phyloP scores from a whole-genome alignment of 352 stramenopile genomes.

The Phytopythium delawarense region DNA sequence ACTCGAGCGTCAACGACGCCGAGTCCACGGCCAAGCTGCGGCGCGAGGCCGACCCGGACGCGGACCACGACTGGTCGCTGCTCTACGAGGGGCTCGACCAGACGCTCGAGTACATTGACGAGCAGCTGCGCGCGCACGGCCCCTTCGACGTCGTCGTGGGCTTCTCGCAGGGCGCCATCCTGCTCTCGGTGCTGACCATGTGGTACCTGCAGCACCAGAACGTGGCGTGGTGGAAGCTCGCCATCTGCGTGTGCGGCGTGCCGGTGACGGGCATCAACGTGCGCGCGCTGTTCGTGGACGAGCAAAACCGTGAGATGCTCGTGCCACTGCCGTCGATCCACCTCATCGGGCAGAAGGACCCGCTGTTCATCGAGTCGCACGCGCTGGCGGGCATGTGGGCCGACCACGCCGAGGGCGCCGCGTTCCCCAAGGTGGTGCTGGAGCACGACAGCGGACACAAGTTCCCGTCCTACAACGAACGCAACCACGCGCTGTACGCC shows the following conservation, averaged over 20 bases:
- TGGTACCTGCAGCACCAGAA: conserved; percentile 35
- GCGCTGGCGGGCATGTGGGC: conserved; percentile 36
- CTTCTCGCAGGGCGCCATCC: conserved; percentile 72
- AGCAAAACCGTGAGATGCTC: conserved; percentile 23
- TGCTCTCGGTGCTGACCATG: conserved; percentile 61
- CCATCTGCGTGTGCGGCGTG: conserved; percentile 41
- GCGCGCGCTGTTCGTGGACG: conserved; percentile 35
- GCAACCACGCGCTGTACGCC: conserved; percentile 38
- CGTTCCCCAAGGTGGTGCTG: conserved; percentile 23
- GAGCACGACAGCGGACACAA: conserved; percentile 55
- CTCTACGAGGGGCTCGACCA: conserved; percentile 34
- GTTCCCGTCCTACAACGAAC: conserved; percentile 47
- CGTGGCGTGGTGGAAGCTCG: conserved; percentile 44
- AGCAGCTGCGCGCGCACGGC: conserved; percentile 48
- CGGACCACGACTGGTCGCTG: conserved; percentile 5
- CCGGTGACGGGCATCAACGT: conserved; percentile 26
- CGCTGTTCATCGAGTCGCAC: conserved; percentile 33
- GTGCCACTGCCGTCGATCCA: conserved; percentile 59
- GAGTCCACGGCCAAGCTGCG: conserved; percentile 23
- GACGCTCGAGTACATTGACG: conserved; percentile 49
- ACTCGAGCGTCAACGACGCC: conserved; percentile 32
- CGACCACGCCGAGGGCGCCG: conserved; percentile 25
- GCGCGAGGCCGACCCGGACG: conserved; percentile 7
- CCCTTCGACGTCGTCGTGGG: conserved; percentile 70
- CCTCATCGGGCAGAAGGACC: conserved; percentile 41